Base-by-base conservation (phyloP, 257 asterid genomes). In the Ajuga chamaepitys region DNA sequence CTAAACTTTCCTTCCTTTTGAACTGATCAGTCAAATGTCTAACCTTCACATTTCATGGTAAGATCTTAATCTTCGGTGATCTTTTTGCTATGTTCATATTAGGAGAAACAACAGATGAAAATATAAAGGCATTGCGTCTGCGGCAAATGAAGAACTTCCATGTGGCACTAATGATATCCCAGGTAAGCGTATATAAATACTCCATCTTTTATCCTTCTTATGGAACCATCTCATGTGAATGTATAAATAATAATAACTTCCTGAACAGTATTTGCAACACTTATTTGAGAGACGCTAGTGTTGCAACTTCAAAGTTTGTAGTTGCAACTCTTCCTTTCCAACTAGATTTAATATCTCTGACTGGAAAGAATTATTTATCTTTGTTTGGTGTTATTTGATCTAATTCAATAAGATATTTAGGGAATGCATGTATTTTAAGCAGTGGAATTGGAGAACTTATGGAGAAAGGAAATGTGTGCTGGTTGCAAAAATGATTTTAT, bases 131-230 rank as follows among this genome's bases (percentile, higher is more conserved):
- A 20, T 78, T 89, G 30, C 99, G 99, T 41, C 71, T 78, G 48
- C 82, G 88, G 71, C 99, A 93, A 83, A 88, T 89, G 95, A 93
- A 93, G 75, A 93, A 93, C 81, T 86, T 86, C 75, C 96, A 93
- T 52, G 85, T 93, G 67, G 97, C 91, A 48, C 80, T 93, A 53
- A 86, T 93, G 87, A 71, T 82, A 70, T 89, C 99, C 68, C 99
- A 89, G 96, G 99, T 93, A 78, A 64, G 59, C 46, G 53, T 66
- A 38, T 21, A 8, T 35, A 63, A 50, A 40, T 62, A 51, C 70
- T 54, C 65, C 53, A 32, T 24, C 7, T 30, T 46, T 57, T 54
- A 10, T 45, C 7, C 61, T 53, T 48, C 37, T 48, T 53, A 10
- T 37, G 11, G 46, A 22, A 56, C 20, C 57, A 56, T 22, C 51